These are phyloP conservation scores for Thraustochytrium striatum DNA, from an alignment of 352 stramenopile genomes.

Conservation along the genomic window DNA sequence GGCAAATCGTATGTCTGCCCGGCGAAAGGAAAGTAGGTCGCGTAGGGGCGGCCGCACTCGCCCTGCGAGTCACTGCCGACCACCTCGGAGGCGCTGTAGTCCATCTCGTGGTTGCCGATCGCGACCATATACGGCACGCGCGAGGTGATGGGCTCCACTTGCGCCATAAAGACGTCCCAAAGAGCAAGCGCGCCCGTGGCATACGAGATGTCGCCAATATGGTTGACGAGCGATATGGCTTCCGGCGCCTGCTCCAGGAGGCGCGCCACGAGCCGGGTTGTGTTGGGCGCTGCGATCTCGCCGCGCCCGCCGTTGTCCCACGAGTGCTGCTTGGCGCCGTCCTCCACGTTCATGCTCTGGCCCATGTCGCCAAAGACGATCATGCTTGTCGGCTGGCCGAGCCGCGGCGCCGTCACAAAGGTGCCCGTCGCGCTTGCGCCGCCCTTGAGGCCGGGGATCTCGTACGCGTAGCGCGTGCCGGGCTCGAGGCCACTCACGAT, in stretches of 20 bases:
- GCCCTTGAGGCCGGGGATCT: not conserved
- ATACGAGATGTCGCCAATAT: conserved; percentile 49
- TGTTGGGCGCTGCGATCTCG: conserved; percentile 38
- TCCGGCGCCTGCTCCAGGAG: conserved; percentile 4
- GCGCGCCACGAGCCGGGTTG: not conserved
- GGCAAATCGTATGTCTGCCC: not conserved
- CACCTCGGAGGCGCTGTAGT: conserved; percentile 2
- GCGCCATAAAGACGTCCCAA: conserved; percentile 38
- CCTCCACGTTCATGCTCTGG: conserved; percentile 41
- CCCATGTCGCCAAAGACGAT: conserved; percentile 49
- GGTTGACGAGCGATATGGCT: conserved; percentile 34
- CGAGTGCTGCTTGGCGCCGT: conserved; percentile 42
- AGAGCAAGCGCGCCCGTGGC: conserved; percentile 40
- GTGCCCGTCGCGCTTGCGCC: not conserved
- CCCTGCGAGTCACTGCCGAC: conserved; percentile 34
- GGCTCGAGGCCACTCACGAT: not conserved
- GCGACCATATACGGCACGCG: conserved; percentile 23
- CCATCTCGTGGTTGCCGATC: conserved; percentile 49
- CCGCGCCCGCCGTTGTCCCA: conserved; percentile 15
- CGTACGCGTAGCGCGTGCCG: not conserved
- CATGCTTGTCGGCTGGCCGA: conserved; percentile 11
- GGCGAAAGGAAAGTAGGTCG: conserved; percentile 42
- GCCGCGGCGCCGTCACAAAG: not conserved
- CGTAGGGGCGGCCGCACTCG: conserved; percentile 42
- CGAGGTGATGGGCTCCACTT: conserved; percentile 28